Percentiles rank a stretch among this genome's conserved stretches.
These are phyloP conservation scores for Aurinia saxatilis DNA, from an alignment of 345 rosid genomes.

Conservation along the genomic window DNA sequence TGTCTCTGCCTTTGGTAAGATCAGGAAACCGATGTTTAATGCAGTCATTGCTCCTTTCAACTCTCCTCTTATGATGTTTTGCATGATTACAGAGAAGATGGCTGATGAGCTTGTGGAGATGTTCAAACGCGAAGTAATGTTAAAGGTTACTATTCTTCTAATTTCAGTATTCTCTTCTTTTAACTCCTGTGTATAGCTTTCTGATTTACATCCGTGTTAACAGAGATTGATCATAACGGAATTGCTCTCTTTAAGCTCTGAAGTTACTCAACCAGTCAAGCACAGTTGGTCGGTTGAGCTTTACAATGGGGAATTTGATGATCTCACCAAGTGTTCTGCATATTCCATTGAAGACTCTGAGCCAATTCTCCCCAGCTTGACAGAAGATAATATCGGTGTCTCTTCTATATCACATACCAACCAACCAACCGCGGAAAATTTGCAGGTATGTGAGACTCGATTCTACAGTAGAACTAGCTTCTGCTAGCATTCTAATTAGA, in stretches of 20 bases:
- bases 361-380: constrained; percentile 44
- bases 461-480: background rate
- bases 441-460: constrained; percentile 45
- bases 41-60: background rate
- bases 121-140: constrained; percentile 58
- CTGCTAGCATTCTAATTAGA: background rate
- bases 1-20: constrained; percentile 53
- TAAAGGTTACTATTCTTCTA: constrained; percentile 45
- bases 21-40: background rate
- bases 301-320: constrained; percentile 63
- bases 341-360: constrained; percentile 37
- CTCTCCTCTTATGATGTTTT: background rate
- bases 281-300: constrained; percentile 61
- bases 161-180: constrained; percentile 21
- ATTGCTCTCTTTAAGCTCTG: constrained; percentile 41
- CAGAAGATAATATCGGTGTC: constrained; percentile 27
- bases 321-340: constrained; percentile 48
- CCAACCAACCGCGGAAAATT: constrained; percentile 42
- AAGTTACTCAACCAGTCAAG: constrained; percentile 33
- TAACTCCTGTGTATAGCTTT: background rate
- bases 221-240: constrained; percentile 62
- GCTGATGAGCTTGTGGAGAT: constrained; percentile 74
- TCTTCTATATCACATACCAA: constrained; percentile 23
- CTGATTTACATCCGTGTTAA: constrained; percentile 5
- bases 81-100: constrained; percentile 48